Evolutionary conservation across 2,329 filamentous ascomycete species (phyloP).

Genomic region (Hypoxylon sp.): DNA sequence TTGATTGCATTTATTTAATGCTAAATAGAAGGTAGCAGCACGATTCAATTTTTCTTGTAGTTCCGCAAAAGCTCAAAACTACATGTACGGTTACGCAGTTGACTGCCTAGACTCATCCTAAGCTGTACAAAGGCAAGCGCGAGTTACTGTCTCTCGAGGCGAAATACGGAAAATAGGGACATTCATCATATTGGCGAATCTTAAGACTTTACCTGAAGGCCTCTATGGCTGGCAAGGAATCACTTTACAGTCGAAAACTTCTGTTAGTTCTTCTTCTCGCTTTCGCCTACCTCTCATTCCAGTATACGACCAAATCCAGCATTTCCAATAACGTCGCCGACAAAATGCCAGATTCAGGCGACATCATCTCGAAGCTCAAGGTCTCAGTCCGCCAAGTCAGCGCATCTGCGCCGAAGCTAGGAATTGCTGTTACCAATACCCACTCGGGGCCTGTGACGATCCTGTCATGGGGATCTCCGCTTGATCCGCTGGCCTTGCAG

Average conservation of each 20-base stretch:
- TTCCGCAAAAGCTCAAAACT: constrained; percentile 2
- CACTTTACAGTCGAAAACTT: constrained; percentile 20
- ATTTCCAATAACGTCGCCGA: constrained; percentile 19
- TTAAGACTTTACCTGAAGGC: not conserved
- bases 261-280: constrained; percentile 34
- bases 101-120: not conserved
- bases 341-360: constrained; percentile 42
- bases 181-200: too few relatives aligned
- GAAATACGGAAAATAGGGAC: not conserved
- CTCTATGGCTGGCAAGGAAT: constrained; percentile 22
- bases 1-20: constrained; percentile 17
- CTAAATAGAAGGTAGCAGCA: constrained; percentile 18
- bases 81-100: not conserved
- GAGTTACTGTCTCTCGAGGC: not conserved
- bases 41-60: not conserved
- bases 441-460: constrained; percentile 57
- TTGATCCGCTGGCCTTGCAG: constrained; percentile 59
- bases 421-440: constrained; percentile 58
- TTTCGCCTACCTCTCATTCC: constrained; percentile 39
- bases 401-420: constrained; percentile 52
- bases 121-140: not conserved
- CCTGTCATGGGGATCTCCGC: constrained; percentile 60
- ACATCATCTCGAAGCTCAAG: constrained; percentile 46
- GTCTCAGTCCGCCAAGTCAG: constrained; percentile 50
- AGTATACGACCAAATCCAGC: constrained; percentile 28